phyloP scores from a whole-genome alignment of 2,329 filamentous ascomycete genomes.

The Claviceps paspali region DNA sequence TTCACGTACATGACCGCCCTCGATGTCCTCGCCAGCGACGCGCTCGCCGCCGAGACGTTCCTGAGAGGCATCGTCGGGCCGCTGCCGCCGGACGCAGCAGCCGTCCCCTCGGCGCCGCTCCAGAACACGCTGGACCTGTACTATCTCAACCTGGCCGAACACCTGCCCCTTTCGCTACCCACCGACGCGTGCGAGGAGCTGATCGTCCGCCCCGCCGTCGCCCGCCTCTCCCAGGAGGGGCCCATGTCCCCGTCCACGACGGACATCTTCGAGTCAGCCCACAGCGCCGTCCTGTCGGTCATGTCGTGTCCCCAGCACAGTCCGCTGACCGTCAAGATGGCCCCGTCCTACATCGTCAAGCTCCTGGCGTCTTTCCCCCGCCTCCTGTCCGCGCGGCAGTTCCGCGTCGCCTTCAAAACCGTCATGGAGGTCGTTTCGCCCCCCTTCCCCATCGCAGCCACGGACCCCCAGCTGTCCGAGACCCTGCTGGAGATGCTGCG shows the following conservation, averaged over 20 bases:
- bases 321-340: conserved; percentile 50
- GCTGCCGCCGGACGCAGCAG: no score
- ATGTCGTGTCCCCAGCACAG: conserved; percentile 69
- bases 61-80: conserved; percentile 40
- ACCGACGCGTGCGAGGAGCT: conserved; percentile 54
- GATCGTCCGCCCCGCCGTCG: conserved; percentile 56
- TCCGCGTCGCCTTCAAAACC: conserved; percentile 76
- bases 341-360: conserved; percentile 72
- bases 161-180: conserved; percentile 58
- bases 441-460: conserved; percentile 57
- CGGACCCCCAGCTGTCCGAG: conserved; percentile 64
- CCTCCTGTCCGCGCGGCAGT: conserved; percentile 69
- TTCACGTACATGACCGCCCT: conserved; percentile 74
- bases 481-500: conserved; percentile 66
- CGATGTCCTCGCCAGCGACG: conserved; percentile 63
- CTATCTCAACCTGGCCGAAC: conserved; percentile 76
- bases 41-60: conserved; percentile 49
- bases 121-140: conserved; percentile 68
- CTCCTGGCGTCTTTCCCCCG: conserved; percentile 66
- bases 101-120: conserved; percentile 22
- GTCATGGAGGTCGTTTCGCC: conserved; percentile 69
- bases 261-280: conserved; percentile 72
- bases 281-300: conserved; percentile 66
- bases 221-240: conserved; percentile 46
- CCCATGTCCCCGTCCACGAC: conserved; percentile 30